Conservation (phyloP, 208 protist genomes). For the Trypanosoma vivax region DNA sequence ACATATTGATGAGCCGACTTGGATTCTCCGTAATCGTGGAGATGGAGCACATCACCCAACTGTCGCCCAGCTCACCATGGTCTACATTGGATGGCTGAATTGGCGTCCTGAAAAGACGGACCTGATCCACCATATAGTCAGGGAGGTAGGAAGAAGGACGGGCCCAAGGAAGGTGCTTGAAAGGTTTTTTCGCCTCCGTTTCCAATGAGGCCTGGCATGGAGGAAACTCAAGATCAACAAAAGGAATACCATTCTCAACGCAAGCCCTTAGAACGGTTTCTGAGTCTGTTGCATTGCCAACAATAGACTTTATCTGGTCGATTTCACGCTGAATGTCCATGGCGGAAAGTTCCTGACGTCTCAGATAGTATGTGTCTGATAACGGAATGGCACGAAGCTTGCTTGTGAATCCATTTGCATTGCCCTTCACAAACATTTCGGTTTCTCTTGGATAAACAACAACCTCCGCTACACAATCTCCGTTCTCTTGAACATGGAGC, state of each 20-base stretch:
- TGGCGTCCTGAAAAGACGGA: slow-evolving; percentile 51
- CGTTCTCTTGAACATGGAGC: slow-evolving; percentile 26
- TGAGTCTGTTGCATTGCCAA: slow-evolving; percentile 28
- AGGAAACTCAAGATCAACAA: slow-evolving; percentile 72
- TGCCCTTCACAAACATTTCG: slow-evolving; percentile 64
- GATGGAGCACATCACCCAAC: slow-evolving; percentile 69
- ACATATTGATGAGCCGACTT: slow-evolving; percentile 41
- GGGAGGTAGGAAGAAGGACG: slow-evolving; percentile 46
- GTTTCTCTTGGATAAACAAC: slow-evolving; percentile 73
- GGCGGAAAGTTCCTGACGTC: slow-evolving; percentile 25
- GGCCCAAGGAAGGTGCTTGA: slow-evolving; percentile 58
- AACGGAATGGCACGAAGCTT: slow-evolving; percentile 51
- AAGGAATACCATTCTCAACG: slow-evolving; percentile 44
- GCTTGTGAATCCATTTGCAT: slow-evolving; percentile 56
- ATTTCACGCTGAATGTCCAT: slow-evolving; percentile 31
- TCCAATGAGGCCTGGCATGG: slow-evolving; percentile 53
- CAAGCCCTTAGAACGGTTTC: slow-evolving; percentile 53
- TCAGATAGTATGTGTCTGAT: slow-evolving; percentile 43
- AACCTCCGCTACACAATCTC: slow-evolving; percentile 35
- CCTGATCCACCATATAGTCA: slow-evolving; percentile 43
- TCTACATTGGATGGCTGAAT: slow-evolving; percentile 37
- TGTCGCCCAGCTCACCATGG: slow-evolving; percentile 63
- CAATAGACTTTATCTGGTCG: slow-evolving; percentile 30
- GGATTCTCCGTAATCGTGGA: slow-evolving; percentile 43
- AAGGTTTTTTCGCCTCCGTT: slow-evolving; percentile 37